Conservation (phyloP, 331 rosid genomes). For the Malus hybrid region DNA sequence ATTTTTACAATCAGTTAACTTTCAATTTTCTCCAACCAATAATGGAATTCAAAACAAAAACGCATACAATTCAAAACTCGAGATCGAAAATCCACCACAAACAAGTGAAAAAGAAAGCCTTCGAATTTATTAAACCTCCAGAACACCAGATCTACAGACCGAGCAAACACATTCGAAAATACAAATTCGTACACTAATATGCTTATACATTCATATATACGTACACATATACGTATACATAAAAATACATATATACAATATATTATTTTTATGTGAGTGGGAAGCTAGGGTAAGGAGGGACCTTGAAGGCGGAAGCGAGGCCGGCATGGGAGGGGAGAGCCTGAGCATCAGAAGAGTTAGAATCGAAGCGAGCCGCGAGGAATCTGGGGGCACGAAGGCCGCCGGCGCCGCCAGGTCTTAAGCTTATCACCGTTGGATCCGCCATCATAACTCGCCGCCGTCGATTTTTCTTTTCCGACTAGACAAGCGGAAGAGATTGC, state of each 20-base stretch:
- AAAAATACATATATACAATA: not conserved
- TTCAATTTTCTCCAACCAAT: not conserved
- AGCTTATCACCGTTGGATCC: conserved; percentile 18
- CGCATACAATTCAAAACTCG: not conserved
- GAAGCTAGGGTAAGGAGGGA: not conserved
- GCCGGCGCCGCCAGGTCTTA: conserved; percentile 16
- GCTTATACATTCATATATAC: not conserved
- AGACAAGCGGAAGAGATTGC: not conserved
- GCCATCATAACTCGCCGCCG: conserved; percentile 6
- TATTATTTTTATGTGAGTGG: no score
- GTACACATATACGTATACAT: not conserved
- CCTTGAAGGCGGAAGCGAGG: conserved; percentile 8
- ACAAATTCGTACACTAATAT: not conserved
- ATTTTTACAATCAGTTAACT: not conserved
- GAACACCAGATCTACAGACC: not conserved
- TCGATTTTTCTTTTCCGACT: not conserved
- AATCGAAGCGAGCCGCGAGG: not conserved
- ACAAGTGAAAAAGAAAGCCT: not conserved
- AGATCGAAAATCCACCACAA: not conserved
- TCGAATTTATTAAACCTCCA: not conserved
- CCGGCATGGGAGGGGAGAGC: not conserved
- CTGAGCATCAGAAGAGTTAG: conserved; percentile 9
- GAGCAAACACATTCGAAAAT: not conserved
- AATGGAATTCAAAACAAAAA: not conserved
- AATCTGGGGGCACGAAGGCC: conserved; percentile 5